Conservation (phyloP, 768 basidiomycete genomes). For the Chlorophyllum brunneum region DNA sequence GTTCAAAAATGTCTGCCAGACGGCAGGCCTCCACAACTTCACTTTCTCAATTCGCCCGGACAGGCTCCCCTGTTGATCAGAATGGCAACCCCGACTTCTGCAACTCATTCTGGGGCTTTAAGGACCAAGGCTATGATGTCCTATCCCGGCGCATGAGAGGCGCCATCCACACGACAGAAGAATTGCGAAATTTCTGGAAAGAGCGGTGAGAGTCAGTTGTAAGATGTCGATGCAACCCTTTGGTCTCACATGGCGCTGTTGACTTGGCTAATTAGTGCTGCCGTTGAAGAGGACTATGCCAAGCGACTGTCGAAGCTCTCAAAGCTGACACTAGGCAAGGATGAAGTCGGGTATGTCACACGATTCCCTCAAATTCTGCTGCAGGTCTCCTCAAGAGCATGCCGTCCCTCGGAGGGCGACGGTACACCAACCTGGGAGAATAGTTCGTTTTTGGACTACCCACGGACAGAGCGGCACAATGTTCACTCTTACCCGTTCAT, state of each 20-base stretch:
- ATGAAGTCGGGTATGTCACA: constrained; percentile 85
- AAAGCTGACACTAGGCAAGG: constrained; percentile 72
- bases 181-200: constrained; percentile 85
- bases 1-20: constrained; percentile 56
- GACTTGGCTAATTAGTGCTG: constrained; percentile 47
- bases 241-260: constrained; percentile 1
- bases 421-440: background rate
- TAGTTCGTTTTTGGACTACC: background rate
- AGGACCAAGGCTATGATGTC: constrained; percentile 87
- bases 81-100: constrained; percentile 80
- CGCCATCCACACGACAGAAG: constrained; percentile 82
- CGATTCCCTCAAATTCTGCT: background rate
- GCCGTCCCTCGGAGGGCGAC: background rate
- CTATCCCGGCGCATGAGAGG: constrained; percentile 88
- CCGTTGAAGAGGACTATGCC: constrained; percentile 94
- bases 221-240: background rate
- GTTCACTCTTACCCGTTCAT: background rate
- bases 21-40: constrained; percentile 83
- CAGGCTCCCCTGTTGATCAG: constrained; percentile 43
- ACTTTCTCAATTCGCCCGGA: constrained; percentile 63
- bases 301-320: constrained; percentile 79
- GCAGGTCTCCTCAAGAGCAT: background rate
- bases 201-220: constrained; percentile 63
- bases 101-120: constrained; percentile 93
- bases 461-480: background rate